Base-by-base conservation (phyloP, 768 basidiomycete genomes). In the Phanerochaete carnosa region DNA sequence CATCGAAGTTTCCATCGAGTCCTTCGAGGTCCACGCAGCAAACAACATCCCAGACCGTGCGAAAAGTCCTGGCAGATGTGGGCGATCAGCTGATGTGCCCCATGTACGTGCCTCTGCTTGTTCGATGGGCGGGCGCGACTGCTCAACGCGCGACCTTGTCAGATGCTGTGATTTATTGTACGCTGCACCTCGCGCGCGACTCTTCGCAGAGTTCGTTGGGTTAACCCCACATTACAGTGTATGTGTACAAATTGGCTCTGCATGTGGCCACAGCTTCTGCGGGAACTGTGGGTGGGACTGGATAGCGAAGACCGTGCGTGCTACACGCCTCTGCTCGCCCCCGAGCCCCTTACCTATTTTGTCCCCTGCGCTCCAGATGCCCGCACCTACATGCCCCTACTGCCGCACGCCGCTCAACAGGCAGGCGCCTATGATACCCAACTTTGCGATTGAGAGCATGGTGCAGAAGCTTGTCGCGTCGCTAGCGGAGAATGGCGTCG, bases 91-190 rank as follows among this genome's bases (percentile, higher is more conserved):
- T 90, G 51, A 83, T 75, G 16, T 92, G 90, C 70, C 83, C 90
- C 1, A 88, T 92, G 90, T 90, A 70, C 50, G 88, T 79, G n/a
- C 51, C 47, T 35, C 43, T 22, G 15, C 7, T 33, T 23, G 2
- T 52, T 49, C 49, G 13, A 1, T 51, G 25, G 5, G 25, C 7
- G 8, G 15, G 49, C 26, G 49, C 15, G 49, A n/a, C 49, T 51
- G 49, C 25, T 29, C 25, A 29, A 16, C 16, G n/a, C 30, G 28
- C 29, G 30, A 5, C 16, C 16, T 4, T 4, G 4, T 19, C 62
- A 91, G 89, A 69, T 92, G 90, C 62, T 88, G 76, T 71, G 89
- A 91, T 67, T 74, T 89, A 30, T 77, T 90, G 89, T 88, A 70
- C 66, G 86, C n/a, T n/a, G n/a, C 74, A 22, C 26, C 32, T 55